Conservation (phyloP, 1,139 yeast genomes). For the Debaryomyces coudertii region DNA sequence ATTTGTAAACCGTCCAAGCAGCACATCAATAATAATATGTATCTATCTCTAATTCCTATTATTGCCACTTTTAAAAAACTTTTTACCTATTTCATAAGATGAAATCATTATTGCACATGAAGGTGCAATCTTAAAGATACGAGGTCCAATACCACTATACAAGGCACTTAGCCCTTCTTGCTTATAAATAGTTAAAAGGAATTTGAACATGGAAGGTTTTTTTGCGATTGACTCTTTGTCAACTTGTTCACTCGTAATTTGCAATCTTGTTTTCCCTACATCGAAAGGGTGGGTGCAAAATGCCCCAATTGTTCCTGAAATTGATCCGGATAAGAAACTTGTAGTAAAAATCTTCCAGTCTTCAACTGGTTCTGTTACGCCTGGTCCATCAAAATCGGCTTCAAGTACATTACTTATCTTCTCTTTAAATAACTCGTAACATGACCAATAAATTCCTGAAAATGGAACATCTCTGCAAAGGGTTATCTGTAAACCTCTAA, state of each 20-base stretch:
- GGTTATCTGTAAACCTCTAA: slow-evolving; percentile 84
- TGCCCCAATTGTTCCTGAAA: slow-evolving; percentile 87
- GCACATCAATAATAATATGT: background rate
- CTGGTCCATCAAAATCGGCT: slow-evolving; percentile 27
- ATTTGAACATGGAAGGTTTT: slow-evolving; percentile 61
- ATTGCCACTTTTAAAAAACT: slow-evolving; percentile 47
- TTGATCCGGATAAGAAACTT: slow-evolving; percentile 81
- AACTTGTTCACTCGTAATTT: slow-evolving; percentile 51
- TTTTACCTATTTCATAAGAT: slow-evolving; percentile 87
- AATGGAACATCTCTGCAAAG: slow-evolving; percentile 98
- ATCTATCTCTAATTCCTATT: slow-evolving; percentile 4
- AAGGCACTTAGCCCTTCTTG: slow-evolving; percentile 79
- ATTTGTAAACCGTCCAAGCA: background rate
- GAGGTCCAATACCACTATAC: slow-evolving; percentile 82
- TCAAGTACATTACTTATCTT: slow-evolving; percentile 26
- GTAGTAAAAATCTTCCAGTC: slow-evolving; percentile 64
- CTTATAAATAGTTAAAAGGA: slow-evolving; percentile 60
- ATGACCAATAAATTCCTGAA: slow-evolving; percentile 92
- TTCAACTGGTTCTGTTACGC: slow-evolving; percentile 23
- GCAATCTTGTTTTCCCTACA: slow-evolving; percentile 94
- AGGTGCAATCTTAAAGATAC: slow-evolving; percentile 91
- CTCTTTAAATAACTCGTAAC: slow-evolving; percentile 59
- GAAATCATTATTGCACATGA: slow-evolving; percentile 99
- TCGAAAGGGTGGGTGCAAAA: slow-evolving; percentile 91
- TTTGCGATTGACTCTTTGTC: slow-evolving; percentile 24